Conservation (phyloP, 1,284 basidiomycete species). For the Puccinia polysora region DNA sequence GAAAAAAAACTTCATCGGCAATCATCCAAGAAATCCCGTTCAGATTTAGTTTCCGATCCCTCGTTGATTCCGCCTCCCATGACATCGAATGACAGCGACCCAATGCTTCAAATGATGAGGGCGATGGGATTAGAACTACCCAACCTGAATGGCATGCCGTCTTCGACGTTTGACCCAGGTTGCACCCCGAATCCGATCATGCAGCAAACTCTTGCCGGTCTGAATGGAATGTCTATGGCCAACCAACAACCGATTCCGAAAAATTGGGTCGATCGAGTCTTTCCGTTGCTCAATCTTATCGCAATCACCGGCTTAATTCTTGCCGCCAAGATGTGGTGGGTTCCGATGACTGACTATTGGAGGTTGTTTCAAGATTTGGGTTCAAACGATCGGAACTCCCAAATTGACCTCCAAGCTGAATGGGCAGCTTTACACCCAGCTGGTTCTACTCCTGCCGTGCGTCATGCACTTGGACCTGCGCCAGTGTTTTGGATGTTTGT, state of each 20-base stretch:
- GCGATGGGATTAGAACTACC: conserved; percentile 41
- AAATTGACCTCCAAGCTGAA: conserved; percentile 23
- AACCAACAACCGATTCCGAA: background rate
- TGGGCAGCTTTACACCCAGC: conserved; percentile 33
- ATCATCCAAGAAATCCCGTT: background rate
- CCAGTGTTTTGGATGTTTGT: conserved; percentile 44
- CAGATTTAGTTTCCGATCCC: background rate
- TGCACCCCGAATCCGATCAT: conserved; percentile 18
- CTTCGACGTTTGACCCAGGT: conserved; percentile 11
- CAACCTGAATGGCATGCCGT: background rate
- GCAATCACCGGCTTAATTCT: conserved; percentile 16
- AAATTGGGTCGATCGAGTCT: conserved; percentile 27
- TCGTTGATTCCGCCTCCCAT: background rate
- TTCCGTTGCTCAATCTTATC: conserved; percentile 20
- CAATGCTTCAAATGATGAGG: conserved; percentile 41
- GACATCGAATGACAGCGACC: conserved; percentile 9
- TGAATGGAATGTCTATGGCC: conserved; percentile 20
- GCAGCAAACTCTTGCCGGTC: conserved; percentile 22
- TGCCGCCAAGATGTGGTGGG: conserved; percentile 23
- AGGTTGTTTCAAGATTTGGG: background rate
- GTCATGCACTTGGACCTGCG: conserved; percentile 30
- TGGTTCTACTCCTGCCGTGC: conserved; percentile 27
- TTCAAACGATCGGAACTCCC: background rate
- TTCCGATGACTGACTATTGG: conserved; percentile 26
- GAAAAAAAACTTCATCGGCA: background rate